Evolutionary conservation across 2,329 filamentous ascomycete genomes (phyloP).

Genomic region (Pseudogymnoascus sp.): DNA sequence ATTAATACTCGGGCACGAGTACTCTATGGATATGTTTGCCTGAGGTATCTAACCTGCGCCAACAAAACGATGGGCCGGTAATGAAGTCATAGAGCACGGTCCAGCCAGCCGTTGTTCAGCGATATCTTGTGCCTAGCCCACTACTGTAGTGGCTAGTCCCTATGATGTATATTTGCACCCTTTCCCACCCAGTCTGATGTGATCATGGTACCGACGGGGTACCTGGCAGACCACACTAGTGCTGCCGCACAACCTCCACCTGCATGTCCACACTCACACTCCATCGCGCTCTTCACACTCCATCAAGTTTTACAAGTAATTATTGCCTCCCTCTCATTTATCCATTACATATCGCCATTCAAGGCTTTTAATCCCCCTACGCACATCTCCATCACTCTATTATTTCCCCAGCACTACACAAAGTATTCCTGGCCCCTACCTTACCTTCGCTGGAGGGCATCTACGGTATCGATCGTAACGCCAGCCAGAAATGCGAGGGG

Average conservation of each 20-base stretch:
- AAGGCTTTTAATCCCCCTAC: background rate
- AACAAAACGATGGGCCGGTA: background rate
- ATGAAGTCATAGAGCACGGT: slow-evolving; percentile 6
- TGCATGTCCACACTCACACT: slow-evolving; percentile 6
- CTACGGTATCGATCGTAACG: background rate
- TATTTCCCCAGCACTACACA: background rate
- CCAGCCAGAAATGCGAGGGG: background rate
- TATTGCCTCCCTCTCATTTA: slow-evolving; percentile 2
- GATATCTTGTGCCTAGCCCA: slow-evolving; percentile 7
- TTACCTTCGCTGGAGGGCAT: background rate
- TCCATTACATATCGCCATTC: slow-evolving; percentile 5
- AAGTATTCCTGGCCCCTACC: background rate
- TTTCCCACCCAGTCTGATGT: background rate
- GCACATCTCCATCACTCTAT: background rate
- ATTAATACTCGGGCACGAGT: background rate
- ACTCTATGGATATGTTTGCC: background rate
- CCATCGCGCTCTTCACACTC: slow-evolving; percentile 4
- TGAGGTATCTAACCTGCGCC: background rate
- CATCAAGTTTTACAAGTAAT: slow-evolving; percentile 2
- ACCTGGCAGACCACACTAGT: slow-evolving; percentile 2
- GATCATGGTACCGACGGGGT: background rate
- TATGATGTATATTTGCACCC: slow-evolving; percentile 2
- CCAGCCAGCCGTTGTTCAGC: slow-evolving; percentile 1
- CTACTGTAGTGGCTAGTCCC: background rate
- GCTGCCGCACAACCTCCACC: slow-evolving; percentile 4